Evolutionary conservation across 805 yeast genomes (phyloP), one percentile per base, ranked within the genome.

Genomic region (Zygosaccharomyces gambellarensis): DNA sequence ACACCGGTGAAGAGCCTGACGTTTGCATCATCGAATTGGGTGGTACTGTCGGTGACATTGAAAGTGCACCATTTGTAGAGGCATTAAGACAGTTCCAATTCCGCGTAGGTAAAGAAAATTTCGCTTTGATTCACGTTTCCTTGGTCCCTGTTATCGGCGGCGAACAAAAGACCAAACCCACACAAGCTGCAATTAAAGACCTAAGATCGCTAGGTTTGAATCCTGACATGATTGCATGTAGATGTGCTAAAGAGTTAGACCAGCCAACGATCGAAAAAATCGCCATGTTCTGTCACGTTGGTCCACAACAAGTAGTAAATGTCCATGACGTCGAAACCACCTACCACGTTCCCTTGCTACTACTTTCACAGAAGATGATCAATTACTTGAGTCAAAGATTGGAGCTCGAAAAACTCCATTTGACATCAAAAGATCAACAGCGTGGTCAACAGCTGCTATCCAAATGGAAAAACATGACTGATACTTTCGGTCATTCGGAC

Each of bases 1-100:
- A 80, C 50, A 79, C 90, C 32, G 95, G 94, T 47, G 76, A 82
- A 67, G 85, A 82, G 63, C 99, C 99, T 30, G 98, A 94, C 60
- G 86, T 94, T 47, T 94, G 99, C 78, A 90, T 94, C 66, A 83
- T 94, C 57, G 99, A 92, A 75, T 79, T 94, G 52, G 99, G 99
- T 69, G 99, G 99, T 69, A 94, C 99, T 28, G 99, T 94, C 51
- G 99, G 99, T 67, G 99, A 94, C 69, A 94, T 94, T 64, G 99
- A 94, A 75, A 82, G 92, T 66, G 99, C 98, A 47, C 99, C 99
- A 25, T 94, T 94, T 59, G 97, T 94, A 49, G 99, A 94, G 75
- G 99, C 99, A 23, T 80, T 94, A 56, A 87, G 99, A 77, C 99
- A 94, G 73, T 94, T 94, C 74, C 99, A 94, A 76, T 94, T 94